These are phyloP conservation scores for Trichoderma sp. DNA, from an alignment of 2,329 filamentous ascomycete species.

Conservation along the genomic window DNA sequence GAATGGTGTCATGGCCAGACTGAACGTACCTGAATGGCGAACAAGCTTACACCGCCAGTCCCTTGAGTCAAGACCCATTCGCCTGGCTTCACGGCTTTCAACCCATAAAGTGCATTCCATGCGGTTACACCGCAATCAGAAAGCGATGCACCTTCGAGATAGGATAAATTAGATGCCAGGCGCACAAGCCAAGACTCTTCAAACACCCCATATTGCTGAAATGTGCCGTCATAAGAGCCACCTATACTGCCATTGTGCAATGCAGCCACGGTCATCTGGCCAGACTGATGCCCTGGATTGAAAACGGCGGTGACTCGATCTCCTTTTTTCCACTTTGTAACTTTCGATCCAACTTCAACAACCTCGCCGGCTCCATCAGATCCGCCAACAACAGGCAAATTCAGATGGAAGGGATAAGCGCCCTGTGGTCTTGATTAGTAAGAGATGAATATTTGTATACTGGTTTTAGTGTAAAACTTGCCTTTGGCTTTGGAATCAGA, in stretches of 20 bases:
- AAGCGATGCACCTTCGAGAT: not conserved
- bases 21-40: not conserved
- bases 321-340: not conserved
- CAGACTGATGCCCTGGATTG: not conserved
- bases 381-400: not conserved
- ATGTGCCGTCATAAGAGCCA: not conserved
- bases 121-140: not conserved
- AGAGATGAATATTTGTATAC: not conserved
- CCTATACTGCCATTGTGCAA: not conserved
- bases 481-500: not conserved
- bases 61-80: not conserved
- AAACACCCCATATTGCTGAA: not conserved
- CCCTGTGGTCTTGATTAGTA: not conserved
- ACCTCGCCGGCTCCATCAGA: not conserved
- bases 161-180: not conserved
- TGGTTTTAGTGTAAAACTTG: not conserved
- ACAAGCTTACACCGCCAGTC: not conserved
- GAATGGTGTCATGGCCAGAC: not conserved
- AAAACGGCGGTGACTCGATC: not conserved
- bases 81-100: not conserved
- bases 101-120: not conserved
- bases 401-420: not conserved
- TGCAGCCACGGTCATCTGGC: not conserved
- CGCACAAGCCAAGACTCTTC: not conserved
- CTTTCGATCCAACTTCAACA: not conserved